Evolutionary conservation across 2,329 filamentous ascomycete species (phyloP), one percentile per base, ranked within the genome.

Genomic region (Fusarium sp.): DNA sequence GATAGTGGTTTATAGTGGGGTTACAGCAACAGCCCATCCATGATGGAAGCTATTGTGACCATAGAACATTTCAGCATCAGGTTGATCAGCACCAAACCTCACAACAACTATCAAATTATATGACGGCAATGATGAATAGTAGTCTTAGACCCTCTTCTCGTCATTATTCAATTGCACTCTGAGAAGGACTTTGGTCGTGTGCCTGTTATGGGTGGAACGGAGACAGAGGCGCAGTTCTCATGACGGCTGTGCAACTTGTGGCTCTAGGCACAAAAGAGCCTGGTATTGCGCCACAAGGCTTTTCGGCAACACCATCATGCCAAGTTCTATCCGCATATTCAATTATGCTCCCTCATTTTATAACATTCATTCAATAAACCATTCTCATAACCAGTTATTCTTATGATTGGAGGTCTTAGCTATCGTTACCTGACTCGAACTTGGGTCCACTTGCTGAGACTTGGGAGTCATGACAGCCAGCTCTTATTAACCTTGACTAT

Each of bases 241-340:
- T 48, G 25, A 49, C 43, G 61, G 66, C 66, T 66, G 66, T 69
- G 66, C 66, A 47, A 18, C 30, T 50, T 55, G 45, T 66, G 51
- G 66, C 66, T 58, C 66, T 34, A 58, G 57, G 47, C 63, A 67
- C 57, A 40, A 41, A 37, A 21, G 7, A 50, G 30, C 30, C 48
- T 23, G 10, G 51, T 47, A 49, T 63, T 59, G 66, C 53, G 61
- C 66, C 66, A 57, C 66, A 30, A 69, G 66, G 66, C 66, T 69
- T 63, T 67, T 57, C 50, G 57, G 50, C 64, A 23, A 66, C 45
- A 67, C 63, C 64, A 67, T 63, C 28, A 55, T 40, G 37, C 53
- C 42, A 49, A 60, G 47, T 53, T 14, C 10, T 55, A 50, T 55
- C 40, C 43, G 32, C 3, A 21, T 23, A 9, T 11, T 43, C 28